phyloP scores from a whole-genome alignment of 108 stramenopile species.

The Skeletonema tropicum region DNA sequence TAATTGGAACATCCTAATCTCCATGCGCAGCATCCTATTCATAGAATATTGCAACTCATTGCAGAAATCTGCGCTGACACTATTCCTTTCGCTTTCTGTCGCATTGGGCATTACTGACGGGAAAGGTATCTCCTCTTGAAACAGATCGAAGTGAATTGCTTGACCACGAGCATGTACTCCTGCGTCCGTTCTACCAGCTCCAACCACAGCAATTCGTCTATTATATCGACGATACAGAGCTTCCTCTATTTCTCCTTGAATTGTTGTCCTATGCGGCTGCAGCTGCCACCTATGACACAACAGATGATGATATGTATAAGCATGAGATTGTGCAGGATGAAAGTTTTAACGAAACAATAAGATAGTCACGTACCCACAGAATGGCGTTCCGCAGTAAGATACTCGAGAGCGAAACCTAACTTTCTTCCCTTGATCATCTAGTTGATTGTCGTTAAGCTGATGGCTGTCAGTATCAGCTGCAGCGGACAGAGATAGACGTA shows the following conservation, averaged over 20 bases:
- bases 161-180: slow-evolving; percentile 88
- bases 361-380: slow-evolving; percentile 43
- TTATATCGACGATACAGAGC: slow-evolving; percentile 61
- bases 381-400: slow-evolving; percentile 67
- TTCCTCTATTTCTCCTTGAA: slow-evolving; percentile 74
- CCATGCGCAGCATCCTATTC: slow-evolving; percentile 69
- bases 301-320: background rate
- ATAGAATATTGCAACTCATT: slow-evolving; percentile 51
- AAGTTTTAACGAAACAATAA: background rate
- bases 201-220: slow-evolving; percentile 68
- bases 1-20: slow-evolving; percentile 68
- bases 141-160: slow-evolving; percentile 87
- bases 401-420: slow-evolving; percentile 64
- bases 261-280: slow-evolving; percentile 23
- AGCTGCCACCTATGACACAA: background rate
- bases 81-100: slow-evolving; percentile 9
- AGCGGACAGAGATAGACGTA: background rate
- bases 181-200: slow-evolving; percentile 82
- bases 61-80: slow-evolving; percentile 24
- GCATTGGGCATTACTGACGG: slow-evolving; percentile 9
- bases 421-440: background rate
- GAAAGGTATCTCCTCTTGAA: slow-evolving; percentile 25
- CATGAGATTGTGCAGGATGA: too few species aligned
- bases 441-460: slow-evolving; percentile 6
- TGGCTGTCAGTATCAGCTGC: slow-evolving; percentile 1